Evolutionary conservation across 2,329 filamentous ascomycete species (phyloP), one percentile per base, ranked within the genome.

Genomic region (Harringtonia lauricola): DNA sequence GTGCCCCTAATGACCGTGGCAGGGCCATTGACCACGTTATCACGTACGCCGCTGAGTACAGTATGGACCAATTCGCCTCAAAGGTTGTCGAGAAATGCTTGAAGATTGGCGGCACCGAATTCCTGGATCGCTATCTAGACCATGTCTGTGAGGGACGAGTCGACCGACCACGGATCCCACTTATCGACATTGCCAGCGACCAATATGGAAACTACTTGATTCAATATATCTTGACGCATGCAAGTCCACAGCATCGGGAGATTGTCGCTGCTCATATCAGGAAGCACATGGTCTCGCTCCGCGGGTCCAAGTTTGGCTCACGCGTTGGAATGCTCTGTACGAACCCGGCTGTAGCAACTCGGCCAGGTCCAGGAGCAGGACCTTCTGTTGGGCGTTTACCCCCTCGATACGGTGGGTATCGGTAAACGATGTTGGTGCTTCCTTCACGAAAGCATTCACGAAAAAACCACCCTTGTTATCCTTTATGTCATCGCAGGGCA

Each of bases 1-100:
- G 94, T 41, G 83, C 83, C 45, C 84, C 89, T 28, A 81, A 83
- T 34, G 94, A 98, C 63, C 89, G 90, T 55, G 90, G 83, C 64
- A 83, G 89, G 53, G 92, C 94, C 36, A 83, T 95, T 56, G 90
- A 98, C 54, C 90, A 96, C 62, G 90, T 98, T 57, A 83, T 98
- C 52, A 83, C 83, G 50, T 94, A 87, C 64, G 86, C 89, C 28
- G 85, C 87, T 15, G 89, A 95, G 64, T 98, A 96, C 66, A 96
- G 90, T 64, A 95, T 94, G 76, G 92, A 98, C 55, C 92, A 98
- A 59, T 98, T 95, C 59, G 94, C 92, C 36, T 98, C 92, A 47
- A 98, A 98, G 65, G 92, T 98, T 36, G 90, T 98, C 48, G 90
- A 98, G 67, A 98, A 98, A 66, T 98, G 92, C 57, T 78, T 98